Evolutionary conservation across 1,284 basidiomycete genomes (phyloP), one percentile per base, ranked within the genome.

Genomic region (Schizopora paradoxa): DNA sequence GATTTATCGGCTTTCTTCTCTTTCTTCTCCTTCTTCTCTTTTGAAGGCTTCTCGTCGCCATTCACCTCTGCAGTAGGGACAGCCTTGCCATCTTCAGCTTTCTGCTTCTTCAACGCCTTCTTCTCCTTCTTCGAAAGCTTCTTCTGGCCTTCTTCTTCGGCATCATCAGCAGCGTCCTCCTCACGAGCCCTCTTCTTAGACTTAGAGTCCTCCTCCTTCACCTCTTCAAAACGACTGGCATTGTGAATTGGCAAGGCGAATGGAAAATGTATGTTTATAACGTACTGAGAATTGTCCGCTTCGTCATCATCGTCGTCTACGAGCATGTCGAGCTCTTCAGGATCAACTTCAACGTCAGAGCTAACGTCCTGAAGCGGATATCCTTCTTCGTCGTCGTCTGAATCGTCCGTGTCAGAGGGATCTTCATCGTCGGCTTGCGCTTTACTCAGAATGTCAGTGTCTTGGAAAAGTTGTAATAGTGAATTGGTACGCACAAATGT

Each of bases 41-140:
- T 54, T 21, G 59, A 49, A 19, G 58, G 45, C 48, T 62, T 63
- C 49, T 62, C 62, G 3, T 61, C 59, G 11, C 43, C 10, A 47
- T 46, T 50, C 22, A 44, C 51, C 41, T 51, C 52, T 41, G 57
- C 63, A 4, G 66, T 67, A 19, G 73, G 68, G 16, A 76, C 74
- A 27, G 81, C 73, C 36, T 75, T 69, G 18, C 81, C 83, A 47
- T 69, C 69, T 42, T 76, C 74, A 34, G 63, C 73, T 70, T 87
- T 89, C 58, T 78, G 70, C 68, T 88, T 90, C 69, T 90, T 77
- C 56, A 69, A 59, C 63, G 84, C 84, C 65, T 86, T 87, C 64
- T 73, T 72, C 56, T 79, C 69, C 18, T 72, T 63, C 56, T 83
- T 82, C 41, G 73, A 66, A 7, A 65, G 54, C 52, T 75, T 72